A percentile compares a stretch with the other conserved stretches of the same genome.
These are phyloP conservation scores for Afroboletus lepidellus DNA, from an alignment of 1,284 basidiomycete genomes.

Conservation along the genomic window DNA sequence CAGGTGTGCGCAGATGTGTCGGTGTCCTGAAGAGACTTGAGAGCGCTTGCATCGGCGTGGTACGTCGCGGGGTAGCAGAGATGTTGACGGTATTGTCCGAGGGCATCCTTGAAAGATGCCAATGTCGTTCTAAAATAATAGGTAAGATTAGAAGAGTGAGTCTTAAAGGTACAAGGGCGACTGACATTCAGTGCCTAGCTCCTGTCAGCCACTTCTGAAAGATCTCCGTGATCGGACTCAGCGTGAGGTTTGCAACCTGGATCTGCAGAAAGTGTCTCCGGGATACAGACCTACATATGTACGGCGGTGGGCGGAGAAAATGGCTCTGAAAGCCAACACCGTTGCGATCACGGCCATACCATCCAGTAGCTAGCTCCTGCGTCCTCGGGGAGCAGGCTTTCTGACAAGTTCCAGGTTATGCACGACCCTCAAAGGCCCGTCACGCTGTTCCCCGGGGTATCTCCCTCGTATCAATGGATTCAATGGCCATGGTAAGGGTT, in stretches of 20 bases:
- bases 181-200: constrained; percentile 6
- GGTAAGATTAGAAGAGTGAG: too few species aligned
- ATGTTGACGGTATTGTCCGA: constrained; percentile 6
- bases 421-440: too few species aligned
- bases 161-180: constrained; percentile 13
- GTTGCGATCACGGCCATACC: too few species aligned
- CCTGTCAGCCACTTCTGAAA: constrained; percentile 8
- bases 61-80: constrained; percentile 14
- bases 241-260: background rate
- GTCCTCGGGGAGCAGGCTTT: too few species aligned
- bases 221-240: background rate
- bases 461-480: too few species aligned
- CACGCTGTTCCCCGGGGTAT: too few species aligned
- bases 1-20: constrained; percentile 20
- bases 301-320: too few species aligned
- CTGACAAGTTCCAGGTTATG: too few species aligned
- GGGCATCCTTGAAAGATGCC: background rate
- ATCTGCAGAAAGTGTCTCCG: background rate
- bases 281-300: too few species aligned
- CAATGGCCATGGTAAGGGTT: too few species aligned
- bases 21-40: constrained; percentile 27
- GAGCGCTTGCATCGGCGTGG: constrained; percentile 17
- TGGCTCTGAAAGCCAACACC: too few species aligned
- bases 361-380: too few species aligned
- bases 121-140: background rate